Conservation (phyloP, 2,329 filamentous ascomycete species). For the Ceratocystis harringtonii region DNA sequence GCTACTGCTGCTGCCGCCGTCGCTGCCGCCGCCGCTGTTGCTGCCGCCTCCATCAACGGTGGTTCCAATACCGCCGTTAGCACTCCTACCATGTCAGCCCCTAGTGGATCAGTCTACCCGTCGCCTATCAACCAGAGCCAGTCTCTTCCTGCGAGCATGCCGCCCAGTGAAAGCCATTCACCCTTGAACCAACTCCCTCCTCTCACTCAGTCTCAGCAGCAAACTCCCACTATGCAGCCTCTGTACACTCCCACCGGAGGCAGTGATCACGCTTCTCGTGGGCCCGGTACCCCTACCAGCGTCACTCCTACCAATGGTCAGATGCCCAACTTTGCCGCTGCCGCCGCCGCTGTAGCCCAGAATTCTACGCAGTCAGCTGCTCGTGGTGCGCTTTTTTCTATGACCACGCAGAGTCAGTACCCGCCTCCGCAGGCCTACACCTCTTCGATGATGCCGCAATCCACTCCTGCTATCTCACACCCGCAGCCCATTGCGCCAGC, state of each 20-base stretch:
- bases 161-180: slow-evolving; percentile 15
- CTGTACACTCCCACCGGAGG: slow-evolving; percentile 11
- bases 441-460: slow-evolving; percentile 51
- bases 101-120: slow-evolving; percentile 16
- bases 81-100: slow-evolving; percentile 12
- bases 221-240: slow-evolving; percentile 16
- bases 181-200: slow-evolving; percentile 16
- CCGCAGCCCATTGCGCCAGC: slow-evolving; percentile 65
- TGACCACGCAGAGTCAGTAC: slow-evolving; percentile 37
- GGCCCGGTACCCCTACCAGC: slow-evolving; percentile 14
- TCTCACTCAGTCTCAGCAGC: slow-evolving; percentile 15
- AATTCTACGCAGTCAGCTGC: slow-evolving; percentile 33
- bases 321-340: slow-evolving; percentile 17
- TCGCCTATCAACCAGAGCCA: slow-evolving; percentile 16
- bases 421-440: slow-evolving; percentile 40
- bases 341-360: slow-evolving; percentile 21
- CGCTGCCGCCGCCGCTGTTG: slow-evolving; percentile 11
- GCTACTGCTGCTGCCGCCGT: neutral
- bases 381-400: slow-evolving; percentile 37
- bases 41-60: neutral
- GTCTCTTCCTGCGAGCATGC: slow-evolving; percentile 14
- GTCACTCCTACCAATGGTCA: slow-evolving; percentile 14
- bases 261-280: slow-evolving; percentile 14
- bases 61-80: slow-evolving; percentile 7
- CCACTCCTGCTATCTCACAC: slow-evolving; percentile 51